Evolutionary conservation across 2,329 filamentous ascomycete species (phyloP), one percentile per base, ranked within the genome.

Genomic region (Pseudocercospora pini-densiflorae): DNA sequence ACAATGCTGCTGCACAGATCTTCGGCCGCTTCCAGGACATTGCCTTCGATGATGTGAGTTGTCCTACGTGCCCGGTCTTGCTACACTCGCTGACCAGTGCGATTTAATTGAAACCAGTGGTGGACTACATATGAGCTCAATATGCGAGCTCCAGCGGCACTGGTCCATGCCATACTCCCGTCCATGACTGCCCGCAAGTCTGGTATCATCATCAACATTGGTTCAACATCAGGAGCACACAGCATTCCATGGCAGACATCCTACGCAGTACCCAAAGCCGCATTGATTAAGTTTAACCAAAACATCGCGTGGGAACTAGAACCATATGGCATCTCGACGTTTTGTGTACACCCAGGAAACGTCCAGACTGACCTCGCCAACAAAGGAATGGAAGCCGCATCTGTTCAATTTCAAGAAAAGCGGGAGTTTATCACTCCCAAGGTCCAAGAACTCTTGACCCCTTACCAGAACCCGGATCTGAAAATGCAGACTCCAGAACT

Each of bases 401-500:
- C 23, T 21, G 2, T 12, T 5, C 16, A 21, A 40, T 19, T 51
- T 47, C 27, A 27, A 9, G 40, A 53, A 3, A 58, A 58, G 54
- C 54, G 21, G 29, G 54, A 40, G 10, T 14, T 58, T 21, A 40
- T 58, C 29, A 40, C 29, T 12, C 24, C 54, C 33, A 58, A 58
- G 14, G 12, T 36, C 16, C n/a, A 33, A 31, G 16, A 55, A 23
- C 24, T 49, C 16, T 7, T 31, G 24, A 24, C 61, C 47, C 27
- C 40, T 14, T 65, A 31, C 24, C 10, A 19, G 16, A 45, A 53
- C 2, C 43, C 47, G 5, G 23, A 51, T 12, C 10, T 64, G 16
- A 60, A 45, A 29, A 61, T 45, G 57, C 63, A 65, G 36, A 61
- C 47, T 3, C 33, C 24, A n/a, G 63, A 61, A 19, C 47, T 60